These are phyloP conservation scores for sorghum (Sorghum bicolor) DNA, from an alignment of 176 grass and related monocot genomes.

Conservation along the genomic window DNA sequence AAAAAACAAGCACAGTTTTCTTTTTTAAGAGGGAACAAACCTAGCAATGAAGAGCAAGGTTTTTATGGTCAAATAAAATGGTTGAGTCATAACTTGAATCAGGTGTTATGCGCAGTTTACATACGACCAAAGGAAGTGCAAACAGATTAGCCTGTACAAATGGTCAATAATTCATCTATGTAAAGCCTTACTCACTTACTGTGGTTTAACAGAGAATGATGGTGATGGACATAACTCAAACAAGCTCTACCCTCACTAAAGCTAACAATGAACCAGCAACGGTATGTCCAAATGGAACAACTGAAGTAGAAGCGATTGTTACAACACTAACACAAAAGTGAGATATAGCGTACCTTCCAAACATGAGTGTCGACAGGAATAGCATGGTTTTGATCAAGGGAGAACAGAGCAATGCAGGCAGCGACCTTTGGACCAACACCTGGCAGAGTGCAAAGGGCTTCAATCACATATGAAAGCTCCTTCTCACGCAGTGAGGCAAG, in stretches of 20 bases:
- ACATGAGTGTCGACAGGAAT: slow-evolving; percentile 96
- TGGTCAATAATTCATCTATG: background rate
- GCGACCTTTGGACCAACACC: slow-evolving; percentile 96
- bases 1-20: background rate
- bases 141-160: background rate
- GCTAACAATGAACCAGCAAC: background rate
- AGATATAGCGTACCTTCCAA: slow-evolving; percentile 64
- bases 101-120: background rate
- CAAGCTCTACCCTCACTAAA: background rate
- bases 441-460: slow-evolving; percentile 84
- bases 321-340: background rate
- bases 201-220: background rate
- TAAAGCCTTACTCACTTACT: slow-evolving; percentile 17
- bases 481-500: slow-evolving; percentile 58
- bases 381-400: slow-evolving; percentile 89
- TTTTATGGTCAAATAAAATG: background rate
- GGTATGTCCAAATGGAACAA: background rate
- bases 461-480: slow-evolving; percentile 67
- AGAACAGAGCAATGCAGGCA: slow-evolving; percentile 91
- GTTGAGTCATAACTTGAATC: background rate
- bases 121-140: background rate
- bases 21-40: background rate
- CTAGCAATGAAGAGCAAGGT: background rate
- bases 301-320: background rate
- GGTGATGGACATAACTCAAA: background rate